Conservation (phyloP, 257 asterid species). For the Verbascum thapsus region DNA sequence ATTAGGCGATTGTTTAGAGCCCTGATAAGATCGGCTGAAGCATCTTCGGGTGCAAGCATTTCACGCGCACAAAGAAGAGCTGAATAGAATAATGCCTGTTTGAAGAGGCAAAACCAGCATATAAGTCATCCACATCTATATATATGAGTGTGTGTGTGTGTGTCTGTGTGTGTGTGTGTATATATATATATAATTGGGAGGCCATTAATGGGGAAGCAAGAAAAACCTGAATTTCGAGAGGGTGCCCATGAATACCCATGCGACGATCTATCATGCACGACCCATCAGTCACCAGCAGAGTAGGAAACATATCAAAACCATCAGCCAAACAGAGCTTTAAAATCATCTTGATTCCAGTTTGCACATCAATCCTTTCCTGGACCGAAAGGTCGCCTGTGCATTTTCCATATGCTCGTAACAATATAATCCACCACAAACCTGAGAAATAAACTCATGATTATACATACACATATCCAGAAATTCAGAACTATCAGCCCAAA, state of each 20-base stretch:
- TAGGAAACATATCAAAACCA: constrained; percentile 88
- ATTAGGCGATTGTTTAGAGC: constrained; percentile 73
- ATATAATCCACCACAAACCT: constrained; percentile 88
- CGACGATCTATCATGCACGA: constrained; percentile 94
- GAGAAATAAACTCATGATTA: constrained; percentile 25
- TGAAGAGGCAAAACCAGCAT: constrained; percentile 17
- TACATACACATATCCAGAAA: constrained; percentile 17
- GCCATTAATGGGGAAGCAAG: constrained; percentile 5
- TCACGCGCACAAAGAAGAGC: constrained; percentile 78
- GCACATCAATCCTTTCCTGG: constrained; percentile 78
- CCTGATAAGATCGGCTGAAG: constrained; percentile 56
- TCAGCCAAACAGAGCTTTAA: constrained; percentile 74
- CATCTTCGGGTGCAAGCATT: constrained; percentile 78
- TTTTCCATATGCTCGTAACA: constrained; percentile 81
- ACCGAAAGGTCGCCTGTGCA: constrained; percentile 80
- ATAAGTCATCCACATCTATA: no score
- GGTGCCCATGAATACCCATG: constrained; percentile 90
- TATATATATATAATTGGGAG: no score
- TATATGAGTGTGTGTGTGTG: no score
- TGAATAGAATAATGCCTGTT: constrained; percentile 73
- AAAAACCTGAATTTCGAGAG: constrained; percentile 77
- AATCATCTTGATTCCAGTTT: constrained; percentile 78
- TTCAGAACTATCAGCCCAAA: no score
- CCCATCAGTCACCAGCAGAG: constrained; percentile 75
- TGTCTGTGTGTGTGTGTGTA: no score